Percentiles rank a stretch among this genome's conserved stretches.
Evolutionary conservation across 306 rosid genomes (phyloP).

Genomic region (Acacia confusa): DNA sequence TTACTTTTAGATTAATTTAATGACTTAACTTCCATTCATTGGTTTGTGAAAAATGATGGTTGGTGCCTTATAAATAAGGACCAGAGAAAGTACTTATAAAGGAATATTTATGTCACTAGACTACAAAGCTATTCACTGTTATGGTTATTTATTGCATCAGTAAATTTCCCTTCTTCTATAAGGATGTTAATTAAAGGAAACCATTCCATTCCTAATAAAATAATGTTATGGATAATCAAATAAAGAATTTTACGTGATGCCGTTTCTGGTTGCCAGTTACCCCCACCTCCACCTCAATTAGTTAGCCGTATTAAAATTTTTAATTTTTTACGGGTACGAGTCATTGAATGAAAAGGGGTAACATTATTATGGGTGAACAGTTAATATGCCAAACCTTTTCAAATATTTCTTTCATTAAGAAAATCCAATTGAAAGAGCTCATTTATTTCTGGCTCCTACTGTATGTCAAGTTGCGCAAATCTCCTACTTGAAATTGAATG

Average conservation of each 20-base stretch:
- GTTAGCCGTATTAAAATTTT: neutral
- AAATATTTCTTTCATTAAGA: neutral
- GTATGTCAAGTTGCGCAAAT: neutral
- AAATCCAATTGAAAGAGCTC: neutral
- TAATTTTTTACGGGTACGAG: neutral
- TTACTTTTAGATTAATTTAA: no score
- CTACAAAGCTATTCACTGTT: no score
- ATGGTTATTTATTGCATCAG: neutral
- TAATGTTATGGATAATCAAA: neutral
- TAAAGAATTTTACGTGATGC: neutral
- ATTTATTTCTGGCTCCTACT: neutral
- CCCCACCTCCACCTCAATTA: neutral
- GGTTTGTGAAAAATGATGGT: no score
- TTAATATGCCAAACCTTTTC: neutral
- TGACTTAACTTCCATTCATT: no score
- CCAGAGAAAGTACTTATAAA: no score
- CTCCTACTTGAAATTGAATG: neutral
- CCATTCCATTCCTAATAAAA: neutral
- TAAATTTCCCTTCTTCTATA: neutral
- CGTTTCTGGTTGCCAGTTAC: neutral
- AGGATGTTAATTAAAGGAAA: neutral
- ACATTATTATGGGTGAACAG: neutral
- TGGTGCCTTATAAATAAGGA: no score
- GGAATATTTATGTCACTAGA: no score
- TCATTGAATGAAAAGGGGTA: neutral